Evolutionary conservation across 805 yeast species (phyloP).

Genomic region (Wickerhamiella sorbophila): DNA sequence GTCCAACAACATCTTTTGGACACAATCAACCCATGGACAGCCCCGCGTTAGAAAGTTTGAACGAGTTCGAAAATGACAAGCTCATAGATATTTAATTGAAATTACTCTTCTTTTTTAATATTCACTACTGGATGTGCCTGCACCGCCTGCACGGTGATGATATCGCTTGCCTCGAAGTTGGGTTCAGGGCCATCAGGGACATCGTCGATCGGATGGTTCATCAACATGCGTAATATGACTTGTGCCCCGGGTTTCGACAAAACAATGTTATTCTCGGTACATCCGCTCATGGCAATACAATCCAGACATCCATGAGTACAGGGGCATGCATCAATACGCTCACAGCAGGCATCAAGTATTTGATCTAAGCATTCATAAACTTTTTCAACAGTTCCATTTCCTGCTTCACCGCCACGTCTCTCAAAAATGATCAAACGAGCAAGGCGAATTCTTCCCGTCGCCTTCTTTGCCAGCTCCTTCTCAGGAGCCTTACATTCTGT

Average conservation of each 20-base stretch:
- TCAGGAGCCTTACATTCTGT: constrained; percentile 98
- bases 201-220: constrained; percentile 39
- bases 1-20: not conserved
- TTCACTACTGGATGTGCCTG: not conserved
- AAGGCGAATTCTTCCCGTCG: constrained; percentile 62
- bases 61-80: constrained; percentile 10
- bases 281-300: constrained; percentile 72
- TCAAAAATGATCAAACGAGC: constrained; percentile 79
- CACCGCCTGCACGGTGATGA: constrained; percentile 2
- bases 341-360: constrained; percentile 45
- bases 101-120: not conserved
- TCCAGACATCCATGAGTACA: constrained; percentile 58
- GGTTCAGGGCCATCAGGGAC: constrained; percentile 26
- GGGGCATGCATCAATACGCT: constrained; percentile 46
- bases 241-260: constrained; percentile 77
- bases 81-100: constrained; percentile 15
- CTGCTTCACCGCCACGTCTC: constrained; percentile 63
- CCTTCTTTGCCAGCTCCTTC: constrained; percentile 74
- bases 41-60: not conserved
- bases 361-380: constrained; percentile 67
- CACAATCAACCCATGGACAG: not conserved
- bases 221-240: constrained; percentile 46
- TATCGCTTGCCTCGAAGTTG: constrained; percentile 11
- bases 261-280: constrained; percentile 71
- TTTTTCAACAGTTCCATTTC: constrained; percentile 66